Evolutionary conservation across 2,329 filamentous ascomycete species (phyloP), one percentile per base, ranked within the genome.

Genomic region (Didymella pomorum): DNA sequence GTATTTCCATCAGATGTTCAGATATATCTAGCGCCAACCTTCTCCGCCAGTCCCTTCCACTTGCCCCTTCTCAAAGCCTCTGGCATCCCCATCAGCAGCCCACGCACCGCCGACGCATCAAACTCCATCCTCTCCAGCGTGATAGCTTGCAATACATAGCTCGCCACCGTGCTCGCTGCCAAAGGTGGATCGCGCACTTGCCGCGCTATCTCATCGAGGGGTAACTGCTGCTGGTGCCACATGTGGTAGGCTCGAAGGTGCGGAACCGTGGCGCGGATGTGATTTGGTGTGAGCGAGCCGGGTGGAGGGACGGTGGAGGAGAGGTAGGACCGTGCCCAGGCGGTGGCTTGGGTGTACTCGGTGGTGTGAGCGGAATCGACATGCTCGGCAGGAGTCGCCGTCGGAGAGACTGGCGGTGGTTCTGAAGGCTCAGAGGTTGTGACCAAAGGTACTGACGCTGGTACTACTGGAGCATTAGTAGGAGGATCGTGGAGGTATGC

Each of bases 171-270:
- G 39, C 52, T 69, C 41, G 60, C 46, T 28, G 67, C 60, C 14
- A 77, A 62, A 16, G 73, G 73, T 11, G 71, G 72, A 29, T 75
- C 66, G 7, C 71, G 62, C 41, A 76, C 26, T n/a, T 69, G 58
- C 4, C 39, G 21, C 7, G 66, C 69, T 28, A 75, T 66, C 7
- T 63, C 60, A 4, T 62, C 60, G 9, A 75, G 14, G 1, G 65
- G 31, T 7, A 76, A 53, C 2, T 58, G 47, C 51, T 76, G 73
- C 31, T 70, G 56, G 31, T 71, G 58, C 74, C 74, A 77, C 33
- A 77, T 53, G 39, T 74, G 65, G 55, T 76, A 77, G 9, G 71
- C 70, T 12, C 73, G 72, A 14, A 77, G 67, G 49, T 69, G 71
- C 2, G 70, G 57, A 2, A 71, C 29, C 6, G 73, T 75, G 28